Percentiles rank a stretch among this genome's conserved stretches.
Conservation (phyloP, 352 stramenopile genomes). For the Sclerospora graminicola region DNA sequence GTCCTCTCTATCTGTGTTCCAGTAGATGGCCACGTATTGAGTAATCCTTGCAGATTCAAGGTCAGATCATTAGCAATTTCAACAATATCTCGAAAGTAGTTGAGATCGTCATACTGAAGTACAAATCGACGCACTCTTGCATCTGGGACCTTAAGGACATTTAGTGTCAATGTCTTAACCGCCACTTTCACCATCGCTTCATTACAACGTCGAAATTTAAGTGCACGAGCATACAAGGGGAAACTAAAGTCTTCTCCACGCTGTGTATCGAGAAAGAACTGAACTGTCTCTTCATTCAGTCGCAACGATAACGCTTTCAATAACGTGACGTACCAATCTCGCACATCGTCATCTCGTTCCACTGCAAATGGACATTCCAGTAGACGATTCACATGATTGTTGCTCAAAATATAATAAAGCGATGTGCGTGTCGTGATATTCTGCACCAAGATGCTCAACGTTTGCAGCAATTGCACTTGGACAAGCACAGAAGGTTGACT, state of each 20-base stretch:
- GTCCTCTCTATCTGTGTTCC: slow-evolving; percentile 4
- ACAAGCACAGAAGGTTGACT: slow-evolving; percentile 40
- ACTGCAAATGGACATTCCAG: slow-evolving; percentile 71
- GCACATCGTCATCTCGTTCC: slow-evolving; percentile 70
- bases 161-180: slow-evolving; percentile 82
- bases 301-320: slow-evolving; percentile 80
- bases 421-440: slow-evolving; percentile 84
- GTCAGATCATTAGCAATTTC: slow-evolving; percentile 66
- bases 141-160: slow-evolving; percentile 73
- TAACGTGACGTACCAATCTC: slow-evolving; percentile 84
- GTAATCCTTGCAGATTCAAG: slow-evolving; percentile 57
- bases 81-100: slow-evolving; percentile 76
- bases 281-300: slow-evolving; percentile 82
- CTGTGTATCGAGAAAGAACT: slow-evolving; percentile 81
- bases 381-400: slow-evolving; percentile 92
- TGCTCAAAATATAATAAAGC: slow-evolving; percentile 92
- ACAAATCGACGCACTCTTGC: slow-evolving; percentile 69
- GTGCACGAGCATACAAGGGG: slow-evolving; percentile 62
- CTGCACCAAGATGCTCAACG: slow-evolving; percentile 87
- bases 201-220: slow-evolving; percentile 55
- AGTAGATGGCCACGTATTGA: slow-evolving; percentile 45
- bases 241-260: slow-evolving; percentile 30
- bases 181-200: slow-evolving; percentile 83
- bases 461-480: slow-evolving; percentile 91
- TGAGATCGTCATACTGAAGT: slow-evolving; percentile 55